Evolutionary conservation across 345 rosid species (phyloP), one percentile per base, ranked within the genome.

Genomic region (Moricandia moricandioides): DNA sequence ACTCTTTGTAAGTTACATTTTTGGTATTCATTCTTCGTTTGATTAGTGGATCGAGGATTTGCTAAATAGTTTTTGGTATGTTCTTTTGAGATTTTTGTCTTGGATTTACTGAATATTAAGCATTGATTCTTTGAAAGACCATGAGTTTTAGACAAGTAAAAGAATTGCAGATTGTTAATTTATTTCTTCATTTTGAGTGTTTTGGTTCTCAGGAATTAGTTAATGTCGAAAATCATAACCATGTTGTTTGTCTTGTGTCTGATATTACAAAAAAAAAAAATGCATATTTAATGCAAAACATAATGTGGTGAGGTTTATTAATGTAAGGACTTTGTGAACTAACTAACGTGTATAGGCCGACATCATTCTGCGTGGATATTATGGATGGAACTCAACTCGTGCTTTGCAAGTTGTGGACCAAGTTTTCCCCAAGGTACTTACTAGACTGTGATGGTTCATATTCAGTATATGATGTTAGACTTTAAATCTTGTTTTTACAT

Each of bases 381-480:
- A 82, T 45, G 98, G 97, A 30, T 92, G 99, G 98, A 95, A 95
- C 77, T 90, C 99, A 3, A 74, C 87, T 63, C 99, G 97, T 35
- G 98, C 98, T 35, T n/a, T 92, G 54, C 76, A 88, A 76, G 90
- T 88, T 69, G 86, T 96, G 4, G 91, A 92, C 81, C 82, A 85
- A 79, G 83, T 92, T 12, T 92, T 96, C 56, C 98, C 98, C 8
- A 92, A 89, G 95, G 99, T 94, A 80, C 56, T 29, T 27, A n/a
- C n/a, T n/a, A n/a, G n/a, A n/a, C n/a, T n/a, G n/a, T n/a, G n/a
- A n/a, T n/a, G n/a, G n/a, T n/a, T n/a, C n/a, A n/a, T n/a, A n/a
- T n/a, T n/a, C n/a, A n/a, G n/a, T n/a, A n/a, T n/a, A n/a, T n/a
- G n/a, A n/a, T n/a, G n/a, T n/a, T n/a, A n/a, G n/a, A n/a, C n/a